These are phyloP conservation scores for Lactarius sanguifluus DNA, from an alignment of 768 basidiomycete species.

Conservation along the genomic window DNA sequence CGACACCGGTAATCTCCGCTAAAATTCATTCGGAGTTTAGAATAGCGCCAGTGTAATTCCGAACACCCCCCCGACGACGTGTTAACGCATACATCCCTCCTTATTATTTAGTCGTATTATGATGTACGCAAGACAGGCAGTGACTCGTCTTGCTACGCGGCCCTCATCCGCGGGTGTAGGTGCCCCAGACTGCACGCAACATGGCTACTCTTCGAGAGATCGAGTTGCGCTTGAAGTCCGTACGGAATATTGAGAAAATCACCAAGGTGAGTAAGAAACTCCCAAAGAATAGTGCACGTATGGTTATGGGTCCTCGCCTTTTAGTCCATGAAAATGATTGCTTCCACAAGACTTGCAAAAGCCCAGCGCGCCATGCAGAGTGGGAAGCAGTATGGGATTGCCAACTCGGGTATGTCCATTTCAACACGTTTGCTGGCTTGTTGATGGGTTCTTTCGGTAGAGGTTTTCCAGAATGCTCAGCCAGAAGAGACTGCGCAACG, in stretches of 20 bases:
- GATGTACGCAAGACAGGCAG: conserved; percentile 54
- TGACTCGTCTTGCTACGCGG: conserved; percentile 45
- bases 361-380: conserved; percentile 91
- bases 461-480: conserved; percentile 81
- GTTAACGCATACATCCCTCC: conserved; percentile 20
- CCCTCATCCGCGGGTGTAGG: conserved; percentile 42
- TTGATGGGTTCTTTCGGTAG: conserved; percentile 41
- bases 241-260: conserved; percentile 99
- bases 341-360: conserved; percentile 93
- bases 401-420: conserved; percentile 73
- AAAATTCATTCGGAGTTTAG: conserved; percentile 24
- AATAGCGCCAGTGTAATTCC: conserved; percentile 18
- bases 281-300: neutral
- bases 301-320: conserved; percentile 16
- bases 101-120: conserved; percentile 1
- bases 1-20: conserved; percentile 15
- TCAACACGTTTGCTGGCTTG: conserved; percentile 2
- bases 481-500: conserved; percentile 67
- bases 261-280: conserved; percentile 70
- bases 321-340: conserved; percentile 99
- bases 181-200: conserved; percentile 61
- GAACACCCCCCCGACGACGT: conserved; percentile 35
- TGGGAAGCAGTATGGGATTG: conserved; percentile 90
- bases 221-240: conserved; percentile 93
- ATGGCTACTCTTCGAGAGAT: conserved; percentile 99